Base-by-base conservation (phyloP, 208 protist species). In the Herpetomonas samuelpessoai region DNA sequence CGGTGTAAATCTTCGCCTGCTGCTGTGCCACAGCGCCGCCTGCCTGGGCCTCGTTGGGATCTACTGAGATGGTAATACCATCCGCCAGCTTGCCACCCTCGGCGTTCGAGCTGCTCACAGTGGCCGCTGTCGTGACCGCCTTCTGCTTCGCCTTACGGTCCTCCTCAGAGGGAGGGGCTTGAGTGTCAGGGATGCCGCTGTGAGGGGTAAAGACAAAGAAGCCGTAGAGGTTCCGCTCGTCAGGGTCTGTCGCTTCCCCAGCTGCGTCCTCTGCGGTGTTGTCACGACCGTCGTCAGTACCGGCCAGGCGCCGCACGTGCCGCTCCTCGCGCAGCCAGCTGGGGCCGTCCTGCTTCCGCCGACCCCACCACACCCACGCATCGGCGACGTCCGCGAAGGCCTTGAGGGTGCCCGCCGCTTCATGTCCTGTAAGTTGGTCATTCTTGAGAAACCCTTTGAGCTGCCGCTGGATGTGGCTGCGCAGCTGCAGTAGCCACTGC, bases 291-390 rank as follows among this genome's bases (percentile, higher is more conserved):
- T 64, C 48, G 18, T 48, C 45, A 25, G 31, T 1, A 28, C 27
- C 47, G 22, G 47, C 45, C 2, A 24, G 4, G 27, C 22, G 14
- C 29, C 19, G 19, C 63, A 48, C 19, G 18, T 19, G 44, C 35
- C 86, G 89, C 48, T 92, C 81, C 35, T 89, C 84, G n/a, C 82
- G 83, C 45, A 93, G 76, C 86, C 89, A 96, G 49, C 72, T 68
- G 0, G 64, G 61, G 14, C 76, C 76, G 16, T 68, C 55, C 38
- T 25, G 19, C 14, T 75, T 56, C 9, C 89, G 83, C 9, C 60
- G 73, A 31, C 57, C 62, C 79, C 81, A 93, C 89, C 89, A 96
- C 10, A 57, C 57, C 89, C 89, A 96, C 22, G 81, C 86, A 10
- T 86, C 68, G 9, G 65, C 74, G 22, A 91, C 22, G 55, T 77